These are phyloP conservation scores for Beauveria scarabaeidicola DNA, from an alignment of 2,329 filamentous ascomycete genomes.

Conservation along the genomic window DNA sequence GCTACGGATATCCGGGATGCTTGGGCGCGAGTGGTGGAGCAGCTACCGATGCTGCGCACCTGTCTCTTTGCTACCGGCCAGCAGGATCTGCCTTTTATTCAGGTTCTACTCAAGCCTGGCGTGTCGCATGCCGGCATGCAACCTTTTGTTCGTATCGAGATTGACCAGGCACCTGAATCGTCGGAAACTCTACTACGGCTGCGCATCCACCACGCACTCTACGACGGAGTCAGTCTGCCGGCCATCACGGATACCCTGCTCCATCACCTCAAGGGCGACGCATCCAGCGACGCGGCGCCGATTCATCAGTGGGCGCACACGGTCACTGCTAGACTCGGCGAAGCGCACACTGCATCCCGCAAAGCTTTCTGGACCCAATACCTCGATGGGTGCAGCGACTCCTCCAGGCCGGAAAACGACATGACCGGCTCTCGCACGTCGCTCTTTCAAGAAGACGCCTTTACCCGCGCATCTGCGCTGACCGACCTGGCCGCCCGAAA, in stretches of 20 bases:
- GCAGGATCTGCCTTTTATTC: constrained; percentile 46
- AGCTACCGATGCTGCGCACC: constrained; percentile 61
- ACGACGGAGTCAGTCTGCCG: constrained; percentile 75
- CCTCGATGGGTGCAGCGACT: constrained; percentile 17
- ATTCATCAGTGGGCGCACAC: constrained; percentile 27
- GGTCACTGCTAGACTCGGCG: constrained; percentile 22
- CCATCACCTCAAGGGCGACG: constrained; percentile 14
- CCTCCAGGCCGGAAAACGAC: constrained; percentile 16
- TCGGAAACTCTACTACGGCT: constrained; percentile 35
- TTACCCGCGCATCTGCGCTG: neutral
- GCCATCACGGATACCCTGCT: constrained; percentile 43
- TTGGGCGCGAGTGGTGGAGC: constrained; percentile 51
- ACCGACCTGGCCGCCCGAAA: constrained; percentile 30
- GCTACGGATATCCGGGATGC: constrained; percentile 39
- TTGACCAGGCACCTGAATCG: neutral
- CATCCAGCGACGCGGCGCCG: neutral
- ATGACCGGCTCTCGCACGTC: constrained; percentile 24
- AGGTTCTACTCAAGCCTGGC: constrained; percentile 42
- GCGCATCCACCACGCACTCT: constrained; percentile 75
- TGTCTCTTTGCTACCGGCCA: constrained; percentile 47
- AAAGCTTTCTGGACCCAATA: constrained; percentile 35
- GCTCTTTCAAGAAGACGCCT: neutral
- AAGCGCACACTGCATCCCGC: constrained; percentile 10
- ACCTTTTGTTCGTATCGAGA: constrained; percentile 19
- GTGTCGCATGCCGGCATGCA: neutral